Evolutionary conservation across 495 filamentous ascomycete genomes (phyloP), one percentile per base, ranked within the genome.

Genomic region (Podospora australis): DNA sequence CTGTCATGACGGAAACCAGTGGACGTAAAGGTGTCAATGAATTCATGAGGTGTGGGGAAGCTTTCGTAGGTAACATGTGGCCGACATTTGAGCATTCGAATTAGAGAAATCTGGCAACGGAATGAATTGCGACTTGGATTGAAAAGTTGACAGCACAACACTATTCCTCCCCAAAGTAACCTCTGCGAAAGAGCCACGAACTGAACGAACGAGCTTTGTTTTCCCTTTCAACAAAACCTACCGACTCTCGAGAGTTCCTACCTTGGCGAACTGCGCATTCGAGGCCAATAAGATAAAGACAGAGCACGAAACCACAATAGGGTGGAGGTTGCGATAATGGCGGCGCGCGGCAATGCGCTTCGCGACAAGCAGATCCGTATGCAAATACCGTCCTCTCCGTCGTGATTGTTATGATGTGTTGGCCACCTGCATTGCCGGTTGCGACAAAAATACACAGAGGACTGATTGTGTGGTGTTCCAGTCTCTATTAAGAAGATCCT

Each of bases 361-460:
- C 83, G 92, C 66, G 92, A 96, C 75, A 88, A 90, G 67, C 92
- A 98, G 81, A 87, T 97, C 70, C 83, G 92, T 97, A 58, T 53
- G 68, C 46, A 19, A 30, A 21, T 3, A 16, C 32, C 32, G 6
- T 36, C n/a, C 19, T 36, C 32, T 1, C n/a, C 11, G 9, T 36
- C 19, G 30, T 34, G 30, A 17, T 36, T 16, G 19, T 36, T 6
- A 16, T 16, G 32, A n/a, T 17, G 30, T 11, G 30, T 3, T 13
- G 11, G 30, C 11, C 32, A 8, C 32, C 13, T 13, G 32, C 5
- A n/a, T 20, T 38, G 19, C 13, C 6, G 7, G 7, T 29, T 11
- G 36, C 36, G 47, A 38, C 41, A n/a, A n/a, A n/a, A n/a, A n/a
- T n/a, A n/a, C n/a, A n/a, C n/a, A n/a, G n/a, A n/a, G n/a, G 32